phyloP scores from a whole-genome alignment of 2,329 filamentous ascomycete genomes.

The Chaetomium sp. region DNA sequence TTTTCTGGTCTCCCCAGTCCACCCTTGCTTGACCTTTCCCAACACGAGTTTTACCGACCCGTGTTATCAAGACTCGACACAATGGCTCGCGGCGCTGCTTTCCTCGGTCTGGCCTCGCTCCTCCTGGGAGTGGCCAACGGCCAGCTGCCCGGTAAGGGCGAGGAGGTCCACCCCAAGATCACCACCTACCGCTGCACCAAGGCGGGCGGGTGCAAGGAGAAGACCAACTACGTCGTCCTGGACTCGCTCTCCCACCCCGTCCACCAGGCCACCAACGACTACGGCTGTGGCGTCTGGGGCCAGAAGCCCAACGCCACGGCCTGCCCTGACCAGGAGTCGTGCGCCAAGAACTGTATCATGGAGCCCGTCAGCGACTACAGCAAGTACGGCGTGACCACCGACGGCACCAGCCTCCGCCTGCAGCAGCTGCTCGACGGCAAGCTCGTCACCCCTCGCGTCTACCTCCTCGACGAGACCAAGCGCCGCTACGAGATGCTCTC shows the following conservation, averaged over 20 bases:
- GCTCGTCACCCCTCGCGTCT: constrained; percentile 49
- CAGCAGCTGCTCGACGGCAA: constrained; percentile 37
- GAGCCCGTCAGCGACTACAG: constrained; percentile 33
- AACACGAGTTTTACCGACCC: neutral
- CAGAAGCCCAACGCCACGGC: constrained; percentile 24
- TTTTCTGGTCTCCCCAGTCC: neutral
- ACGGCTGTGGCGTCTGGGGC: constrained; percentile 32
- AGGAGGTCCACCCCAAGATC: constrained; percentile 52
- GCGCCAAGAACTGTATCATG: constrained; percentile 35
- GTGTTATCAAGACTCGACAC: constrained; percentile 9
- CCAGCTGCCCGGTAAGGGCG: constrained; percentile 25
- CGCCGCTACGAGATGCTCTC: constrained; percentile 59
- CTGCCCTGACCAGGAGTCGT: constrained; percentile 40
- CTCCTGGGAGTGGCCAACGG: constrained; percentile 22
- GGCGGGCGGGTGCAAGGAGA: constrained; percentile 48
- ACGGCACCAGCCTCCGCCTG: constrained; percentile 47
- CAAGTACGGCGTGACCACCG: constrained; percentile 37
- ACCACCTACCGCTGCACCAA: constrained; percentile 55
- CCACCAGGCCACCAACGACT: constrained; percentile 25
- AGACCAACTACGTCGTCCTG: constrained; percentile 54
- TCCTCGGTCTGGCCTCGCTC: constrained; percentile 22
- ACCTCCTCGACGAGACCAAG: constrained; percentile 56
- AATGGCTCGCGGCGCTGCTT: constrained; percentile 23
- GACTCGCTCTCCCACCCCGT: constrained; percentile 43
- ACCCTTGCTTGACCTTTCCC: constrained; percentile 1